Percentiles rank a stretch among this genome's conserved stretches.
Evolutionary conservation across 2,329 filamentous ascomycete genomes (phyloP).

Genomic region (Fusarium nanum): DNA sequence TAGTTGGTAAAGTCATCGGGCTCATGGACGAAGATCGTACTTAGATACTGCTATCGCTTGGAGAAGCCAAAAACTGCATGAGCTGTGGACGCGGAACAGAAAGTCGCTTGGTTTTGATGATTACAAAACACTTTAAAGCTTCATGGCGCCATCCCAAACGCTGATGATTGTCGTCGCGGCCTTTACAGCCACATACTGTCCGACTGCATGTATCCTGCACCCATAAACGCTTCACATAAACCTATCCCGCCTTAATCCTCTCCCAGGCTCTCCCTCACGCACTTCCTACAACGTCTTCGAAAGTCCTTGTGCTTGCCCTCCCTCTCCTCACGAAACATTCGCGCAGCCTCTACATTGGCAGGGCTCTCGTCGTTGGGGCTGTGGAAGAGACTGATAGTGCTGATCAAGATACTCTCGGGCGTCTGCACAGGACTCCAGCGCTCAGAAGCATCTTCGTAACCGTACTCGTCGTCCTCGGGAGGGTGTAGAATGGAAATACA

Average conservation of each 20-base stretch:
- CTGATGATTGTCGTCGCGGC: constrained; percentile 19
- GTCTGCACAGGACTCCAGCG: constrained; percentile 96
- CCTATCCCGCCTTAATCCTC: constrained; percentile 63
- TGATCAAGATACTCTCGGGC: constrained; percentile 92
- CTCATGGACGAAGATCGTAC: constrained; percentile 46
- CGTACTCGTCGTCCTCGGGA: constrained; percentile 92
- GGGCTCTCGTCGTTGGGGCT: constrained; percentile 96
- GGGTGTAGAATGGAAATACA: constrained; percentile 98
- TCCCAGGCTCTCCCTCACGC: constrained; percentile 84
- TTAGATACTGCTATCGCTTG: constrained; percentile 6
- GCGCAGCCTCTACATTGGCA: constrained; percentile 93
- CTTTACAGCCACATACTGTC: constrained; percentile 25
- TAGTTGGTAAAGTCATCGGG: constrained; percentile 79
- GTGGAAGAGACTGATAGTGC: constrained; percentile 90
- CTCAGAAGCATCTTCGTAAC: constrained; percentile 90
- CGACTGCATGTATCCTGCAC: constrained; percentile 7
- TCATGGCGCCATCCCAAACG: constrained; percentile 40
- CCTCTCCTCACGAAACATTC: constrained; percentile 84
- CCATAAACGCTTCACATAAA: not conserved
- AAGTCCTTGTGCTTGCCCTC: constrained; percentile 75
- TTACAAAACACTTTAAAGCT: constrained; percentile 32
- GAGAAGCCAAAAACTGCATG: not conserved
- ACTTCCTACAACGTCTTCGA: constrained; percentile 79
- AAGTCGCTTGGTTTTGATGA: constrained; percentile 16
- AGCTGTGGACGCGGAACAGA: not conserved